These are phyloP conservation scores for Debaryomyces hansenii DNA, from an alignment of 805 yeast genomes.

Conservation along the genomic window DNA sequence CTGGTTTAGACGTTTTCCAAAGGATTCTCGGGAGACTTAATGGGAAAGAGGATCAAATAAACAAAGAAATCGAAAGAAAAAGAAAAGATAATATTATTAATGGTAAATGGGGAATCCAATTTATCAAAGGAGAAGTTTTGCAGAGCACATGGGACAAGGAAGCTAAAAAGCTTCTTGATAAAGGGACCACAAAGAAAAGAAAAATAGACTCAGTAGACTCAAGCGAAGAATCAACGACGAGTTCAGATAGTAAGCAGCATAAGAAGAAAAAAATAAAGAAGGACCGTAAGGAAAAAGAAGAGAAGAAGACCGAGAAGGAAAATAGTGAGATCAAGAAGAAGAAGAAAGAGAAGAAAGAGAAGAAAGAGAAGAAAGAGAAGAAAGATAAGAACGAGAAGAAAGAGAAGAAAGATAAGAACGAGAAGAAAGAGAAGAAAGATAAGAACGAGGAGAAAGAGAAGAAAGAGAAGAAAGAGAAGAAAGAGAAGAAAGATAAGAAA, in stretches of 20 bases:
- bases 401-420: conserved; percentile 21
- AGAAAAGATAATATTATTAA: conserved; percentile 69
- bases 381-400: conserved; percentile 22
- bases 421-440: conserved; percentile 17
- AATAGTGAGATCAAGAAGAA: conserved; percentile 20
- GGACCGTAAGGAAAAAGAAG: conserved; percentile 17
- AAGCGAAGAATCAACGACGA: conserved; percentile 14
- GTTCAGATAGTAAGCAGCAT: conserved; percentile 22
- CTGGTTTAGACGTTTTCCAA: conserved; percentile 92
- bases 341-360: conserved; percentile 18
- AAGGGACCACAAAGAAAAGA: conserved; percentile 4
- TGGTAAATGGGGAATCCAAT: conserved; percentile 86
- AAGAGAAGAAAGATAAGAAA: conserved; percentile 19
- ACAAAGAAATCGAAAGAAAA: conserved; percentile 65
- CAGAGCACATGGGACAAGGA: conserved; percentile 81
- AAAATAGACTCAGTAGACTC: neutral
- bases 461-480: conserved; percentile 17
- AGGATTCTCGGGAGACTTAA: conserved; percentile 84
- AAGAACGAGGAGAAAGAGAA: conserved; percentile 22
- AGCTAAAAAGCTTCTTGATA: conserved; percentile 20
- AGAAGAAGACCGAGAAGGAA: conserved; percentile 20
- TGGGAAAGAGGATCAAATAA: conserved; percentile 73
- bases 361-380: conserved; percentile 18
- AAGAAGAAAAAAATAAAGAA: conserved; percentile 20
- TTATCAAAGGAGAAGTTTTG: conserved; percentile 81